phyloP scores from a whole-genome alignment of 306 rosid species.

The Prunus kanzakura region DNA sequence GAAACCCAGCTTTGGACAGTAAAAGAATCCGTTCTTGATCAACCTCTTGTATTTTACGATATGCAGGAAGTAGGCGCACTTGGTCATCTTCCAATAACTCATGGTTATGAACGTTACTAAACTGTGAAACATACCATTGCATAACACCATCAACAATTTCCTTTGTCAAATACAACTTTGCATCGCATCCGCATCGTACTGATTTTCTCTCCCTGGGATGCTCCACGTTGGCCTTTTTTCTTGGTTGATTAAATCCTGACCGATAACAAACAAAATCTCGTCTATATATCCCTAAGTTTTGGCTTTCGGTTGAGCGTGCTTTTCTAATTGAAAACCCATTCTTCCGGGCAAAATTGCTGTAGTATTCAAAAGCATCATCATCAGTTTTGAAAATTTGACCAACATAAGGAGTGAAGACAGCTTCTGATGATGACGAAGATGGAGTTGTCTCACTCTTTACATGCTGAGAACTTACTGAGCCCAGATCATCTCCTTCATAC shows the following conservation, averaged over 20 bases:
- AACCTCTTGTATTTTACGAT: conserved; percentile 58
- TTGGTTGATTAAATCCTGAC: conserved; percentile 68
- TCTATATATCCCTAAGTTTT: conserved; percentile 58
- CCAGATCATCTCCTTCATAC: conserved; percentile 53
- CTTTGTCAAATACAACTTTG: conserved; percentile 64
- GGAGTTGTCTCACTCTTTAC: conserved; percentile 35
- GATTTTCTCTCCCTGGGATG: conserved; percentile 73
- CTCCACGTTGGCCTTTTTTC: conserved; percentile 65
- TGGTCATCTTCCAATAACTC: conserved; percentile 71
- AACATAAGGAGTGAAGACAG: conserved; percentile 65
- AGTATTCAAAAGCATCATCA: conserved; percentile 60
- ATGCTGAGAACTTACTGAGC: conserved; percentile 34
- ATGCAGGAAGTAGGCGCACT: conserved; percentile 70
- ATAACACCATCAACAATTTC: conserved; percentile 52
- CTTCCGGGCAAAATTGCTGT: conserved; percentile 60
- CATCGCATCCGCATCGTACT: conserved; percentile 71
- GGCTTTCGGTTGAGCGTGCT: conserved; percentile 73
- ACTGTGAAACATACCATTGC: conserved; percentile 68
- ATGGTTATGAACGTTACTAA: conserved; percentile 67
- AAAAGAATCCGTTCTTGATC: conserved; percentile 63
- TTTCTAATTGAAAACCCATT: conserved; percentile 69
- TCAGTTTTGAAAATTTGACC: conserved; percentile 67
- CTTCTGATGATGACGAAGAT: conserved; percentile 38
- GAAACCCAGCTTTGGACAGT: conserved; percentile 69
- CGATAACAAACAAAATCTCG: conserved; percentile 69